These are phyloP conservation scores for Cladosporium colombiae DNA, from an alignment of 2,329 filamentous ascomycete genomes.

Conservation along the genomic window DNA sequence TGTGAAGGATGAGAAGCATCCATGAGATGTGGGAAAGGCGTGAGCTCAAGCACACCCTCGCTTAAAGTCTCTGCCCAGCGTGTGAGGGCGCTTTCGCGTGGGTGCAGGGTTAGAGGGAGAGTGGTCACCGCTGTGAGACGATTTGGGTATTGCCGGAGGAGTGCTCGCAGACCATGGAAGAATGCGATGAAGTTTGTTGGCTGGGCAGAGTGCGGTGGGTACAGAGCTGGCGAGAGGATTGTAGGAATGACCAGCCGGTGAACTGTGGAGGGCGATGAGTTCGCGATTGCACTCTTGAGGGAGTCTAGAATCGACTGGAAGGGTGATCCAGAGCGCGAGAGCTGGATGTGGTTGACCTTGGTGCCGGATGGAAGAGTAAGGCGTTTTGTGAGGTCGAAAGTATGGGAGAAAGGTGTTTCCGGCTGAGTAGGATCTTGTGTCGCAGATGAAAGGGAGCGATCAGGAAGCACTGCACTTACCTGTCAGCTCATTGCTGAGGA, in stretches of 20 bases:
- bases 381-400: conserved; percentile 55
- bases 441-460: conserved; percentile 25
- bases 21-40: conserved; percentile 66
- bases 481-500: conserved; percentile 20
- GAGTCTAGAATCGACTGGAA: conserved; percentile 66
- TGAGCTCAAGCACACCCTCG: conserved; percentile 85
- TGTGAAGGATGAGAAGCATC: conserved; percentile 47
- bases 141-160: conserved; percentile 67
- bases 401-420: conserved; percentile 49
- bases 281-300: conserved; percentile 57
- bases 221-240: conserved; percentile 82
- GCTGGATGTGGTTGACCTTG: conserved; percentile 54
- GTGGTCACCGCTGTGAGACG: conserved; percentile 73
- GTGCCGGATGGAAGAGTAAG: conserved; percentile 44
- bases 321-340: conserved; percentile 63
- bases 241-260: conserved; percentile 85
- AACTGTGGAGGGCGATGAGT: conserved; percentile 60
- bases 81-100: conserved; percentile 71
- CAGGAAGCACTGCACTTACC: conserved; percentile 35
- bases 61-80: conserved; percentile 83
- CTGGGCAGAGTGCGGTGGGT: conserved; percentile 67
- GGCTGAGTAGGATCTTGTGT: conserved; percentile 15
- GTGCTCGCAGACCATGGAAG: conserved; percentile 72
- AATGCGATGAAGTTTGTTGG: conserved; percentile 77
- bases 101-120: conserved; percentile 76